Evolutionary conservation across 768 basidiomycete genomes (phyloP), one percentile per base, ranked within the genome.

Genomic region (Russula griseocarnosa): DNA sequence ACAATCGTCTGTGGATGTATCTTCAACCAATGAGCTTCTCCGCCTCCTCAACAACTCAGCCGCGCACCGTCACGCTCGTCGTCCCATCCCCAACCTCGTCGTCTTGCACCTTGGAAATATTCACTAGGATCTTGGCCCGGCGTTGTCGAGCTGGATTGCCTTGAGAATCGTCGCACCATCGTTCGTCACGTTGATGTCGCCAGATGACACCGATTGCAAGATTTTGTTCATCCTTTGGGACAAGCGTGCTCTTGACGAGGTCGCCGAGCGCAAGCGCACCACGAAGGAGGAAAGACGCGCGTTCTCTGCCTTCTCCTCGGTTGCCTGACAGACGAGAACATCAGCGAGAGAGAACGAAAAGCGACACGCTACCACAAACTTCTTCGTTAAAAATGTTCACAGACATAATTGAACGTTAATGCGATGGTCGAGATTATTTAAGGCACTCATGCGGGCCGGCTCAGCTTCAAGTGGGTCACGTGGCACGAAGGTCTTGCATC

Each of bases 171-270:
- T 98, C 4, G 97, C 97, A 5, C 97, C 97, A 74, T 99, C 97
- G 76, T 99, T 99, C 13, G 97, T 99, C 55, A 99, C 96, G 67
- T 87, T 97, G 71, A 99, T 91, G 32, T 94, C 91, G 6, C 94
- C 93, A 0, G 88, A 85, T 6, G 94, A 92, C 1, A 76, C 86
- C 1, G 93, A 95, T 75, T 95, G 96, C 18, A 99, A 85, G 67
- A 99, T 98, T 80, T 98, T 98, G 86, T 98, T 98, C 96, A 98
- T 99, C 60, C 97, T 24, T 99, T 98, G 26, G 97, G 97, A 10
- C 97, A 3, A 99, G 83, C 9, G 97, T 99, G 1, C 94, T 96
- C 78, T 98, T 98, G 71, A 99, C 96, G 68, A 99, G 86, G 79
- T 99, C 97, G 49, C 97, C 97, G 38, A 99, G 82, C 0, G 97